Base-by-base conservation (phyloP, 192 early-diverging fungal genomes). In the Mortierella antarctica region DNA sequence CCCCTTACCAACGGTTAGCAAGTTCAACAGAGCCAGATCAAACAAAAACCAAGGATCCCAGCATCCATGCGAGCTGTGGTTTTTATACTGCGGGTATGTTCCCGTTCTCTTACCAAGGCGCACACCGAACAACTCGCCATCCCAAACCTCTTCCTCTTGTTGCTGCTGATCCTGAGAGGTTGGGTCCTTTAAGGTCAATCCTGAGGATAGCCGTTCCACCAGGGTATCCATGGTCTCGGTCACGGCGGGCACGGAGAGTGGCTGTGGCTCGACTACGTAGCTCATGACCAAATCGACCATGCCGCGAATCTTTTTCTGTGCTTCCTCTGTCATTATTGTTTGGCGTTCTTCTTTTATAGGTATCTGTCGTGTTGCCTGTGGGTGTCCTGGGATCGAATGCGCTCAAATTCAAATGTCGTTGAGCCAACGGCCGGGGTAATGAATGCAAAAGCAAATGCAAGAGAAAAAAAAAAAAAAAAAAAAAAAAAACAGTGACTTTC, bases 221-320 rank as follows among this genome's bases (percentile, higher is more conserved):
- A 80, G 47, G 15, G 50, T 70, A 12, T 80, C 70, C 6, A 80
- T 14, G 5, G 77, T 72, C 40, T 72, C 77, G 42, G 77, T 58
- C 15, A 72, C 70, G 17, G 70, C 60, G 8, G 77, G 77, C 18
- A 80, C 77, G 8, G 48, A 60, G 39, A 80, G 54, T 18, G 70
- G 77, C 42, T 67, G 56, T 9, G 70, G 70, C 40, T 80, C 70
- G 31, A 80, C 70, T 2, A 67, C 70, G 62, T 80, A 80, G 70
- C 53, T 51, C 69, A 80, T 53, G 52, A 60, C 70, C 69, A 80
- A 50, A 14, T 80, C 69, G 44, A 80, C 65, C 70, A 80, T 52
- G 8, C 70, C 48, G 4, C 77, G 69, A 70, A 80, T 80, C 65
- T 80, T 80, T 62, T 61, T 42, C 45, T 80, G 77, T 57, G 68